These are phyloP conservation scores for Coelastrella sp. DNA, from an alignment of 139 green algal species.

Conservation along the genomic window DNA sequence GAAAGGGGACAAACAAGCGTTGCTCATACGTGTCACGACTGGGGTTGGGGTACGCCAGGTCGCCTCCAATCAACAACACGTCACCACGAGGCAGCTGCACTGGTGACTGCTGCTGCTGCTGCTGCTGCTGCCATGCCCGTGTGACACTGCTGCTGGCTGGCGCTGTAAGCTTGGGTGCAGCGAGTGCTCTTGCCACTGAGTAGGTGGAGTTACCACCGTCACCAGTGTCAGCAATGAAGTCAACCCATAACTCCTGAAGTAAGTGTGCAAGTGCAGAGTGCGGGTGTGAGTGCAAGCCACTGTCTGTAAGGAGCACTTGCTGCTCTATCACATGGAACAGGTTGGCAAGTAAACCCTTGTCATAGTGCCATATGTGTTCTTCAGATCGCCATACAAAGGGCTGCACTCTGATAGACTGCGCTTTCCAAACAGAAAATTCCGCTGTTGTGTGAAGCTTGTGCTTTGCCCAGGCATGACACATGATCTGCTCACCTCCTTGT, in stretches of 20 bases:
- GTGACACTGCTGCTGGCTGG: background rate
- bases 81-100: conserved; percentile 71
- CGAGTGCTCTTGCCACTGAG: conserved; percentile 79
- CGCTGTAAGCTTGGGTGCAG: conserved; percentile 65
- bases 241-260: conserved; percentile 81
- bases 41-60: conserved; percentile 92
- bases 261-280: background rate
- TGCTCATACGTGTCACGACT: conserved; percentile 83
- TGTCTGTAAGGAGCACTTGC: too few species aligned
- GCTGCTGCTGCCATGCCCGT: conserved; percentile 11
- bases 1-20: conserved; percentile 84
- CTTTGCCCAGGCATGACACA: too few species aligned
- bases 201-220: conserved; percentile 92
- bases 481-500: conserved; percentile 40
- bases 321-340: too few species aligned
- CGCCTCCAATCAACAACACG: conserved; percentile 84
- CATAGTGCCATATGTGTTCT: too few species aligned
- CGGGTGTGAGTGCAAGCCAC: too few species aligned
- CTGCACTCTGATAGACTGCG: too few species aligned
- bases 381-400: too few species aligned
- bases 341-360: too few species aligned
- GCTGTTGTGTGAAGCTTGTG: too few species aligned
- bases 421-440: too few species aligned
- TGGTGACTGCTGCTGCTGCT: conserved; percentile 8
- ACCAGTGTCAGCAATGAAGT: conserved; percentile 85